Evolutionary conservation across 1,284 basidiomycete species (phyloP), one percentile per base, ranked within the genome.

Genomic region (Microbotryum violaceum): DNA sequence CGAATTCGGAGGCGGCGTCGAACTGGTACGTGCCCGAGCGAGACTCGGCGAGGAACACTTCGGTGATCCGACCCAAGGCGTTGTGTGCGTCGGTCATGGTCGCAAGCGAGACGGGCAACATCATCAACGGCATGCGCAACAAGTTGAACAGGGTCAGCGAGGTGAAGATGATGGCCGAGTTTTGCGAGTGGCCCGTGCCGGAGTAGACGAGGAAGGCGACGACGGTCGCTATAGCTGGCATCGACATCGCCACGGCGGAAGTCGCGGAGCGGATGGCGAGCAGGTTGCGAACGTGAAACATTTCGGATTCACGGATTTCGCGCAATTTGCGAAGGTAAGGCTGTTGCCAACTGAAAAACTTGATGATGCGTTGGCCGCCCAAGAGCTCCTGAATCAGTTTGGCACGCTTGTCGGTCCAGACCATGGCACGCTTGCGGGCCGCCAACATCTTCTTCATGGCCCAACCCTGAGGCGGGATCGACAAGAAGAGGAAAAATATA

Each of bases 341-440:
- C 3, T 68, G 64, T 67, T 81, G 78, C 79, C 79, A 80, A 1
- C 76, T 75, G 72, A 91, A 90, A 75, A 87, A 86, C 75, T 94
- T 96, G 80, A 93, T 88, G 59, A 93, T 82, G 69, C 88, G 85
- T 82, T 93, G 91, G 0, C 88, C 88, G 21, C 85, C 84, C 2
- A 94, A 29, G 4, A 93, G 79, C 71, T 88, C 90, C 73, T 90
- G 88, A 7, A 92, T 79, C 3, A 91, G 76, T 70, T 92, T 88
- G 6, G 87, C 85, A 18, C 91, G 81, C 68, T 87, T 67, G 72
- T 97, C 93, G 0, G 92, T 97, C 88, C 88, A 97, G 4, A 78
- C 74, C 89, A 96, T 94, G 49, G 85, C 84, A 72, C 86, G 86
- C 63, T 81, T 79, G 20, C 92, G 82, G 52, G 87, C 74, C 3